These are phyloP conservation scores for Kuraishia cidri DNA, from an alignment of 805 yeast species.

Conservation along the genomic window DNA sequence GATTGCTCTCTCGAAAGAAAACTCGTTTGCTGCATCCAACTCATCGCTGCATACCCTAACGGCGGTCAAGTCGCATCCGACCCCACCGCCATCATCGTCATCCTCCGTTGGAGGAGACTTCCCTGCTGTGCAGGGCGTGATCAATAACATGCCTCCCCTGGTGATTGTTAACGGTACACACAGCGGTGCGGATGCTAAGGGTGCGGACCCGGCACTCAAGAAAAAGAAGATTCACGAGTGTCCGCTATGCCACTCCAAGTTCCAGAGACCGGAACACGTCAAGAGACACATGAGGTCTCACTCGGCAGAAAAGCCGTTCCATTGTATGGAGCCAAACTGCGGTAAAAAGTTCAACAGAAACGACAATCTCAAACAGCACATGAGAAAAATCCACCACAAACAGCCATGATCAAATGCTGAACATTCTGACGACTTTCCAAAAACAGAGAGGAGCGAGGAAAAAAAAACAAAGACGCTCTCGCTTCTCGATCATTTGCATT, in stretches of 20 bases:
- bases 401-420: constrained; percentile 3
- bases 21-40: background rate
- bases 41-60: background rate
- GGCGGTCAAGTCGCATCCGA: background rate
- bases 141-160: too few species aligned
- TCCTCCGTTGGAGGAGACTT: background rate
- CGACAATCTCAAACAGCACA: constrained; percentile 52
- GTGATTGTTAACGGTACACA: too few species aligned
- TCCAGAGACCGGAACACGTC: constrained; percentile 69
- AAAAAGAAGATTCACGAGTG: constrained; percentile 55
- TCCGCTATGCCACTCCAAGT: constrained; percentile 51
- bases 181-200: background rate
- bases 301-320: constrained; percentile 48
- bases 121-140: too few species aligned
- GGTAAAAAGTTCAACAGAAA: constrained; percentile 50
- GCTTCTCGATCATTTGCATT: background rate
- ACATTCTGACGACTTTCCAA: too few species aligned
- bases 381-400: constrained; percentile 48
- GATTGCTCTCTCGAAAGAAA: constrained; percentile 29
- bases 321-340: constrained; percentile 41
- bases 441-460: too few species aligned
- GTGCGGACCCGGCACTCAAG: constrained; percentile 5
- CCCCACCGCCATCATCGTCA: background rate
- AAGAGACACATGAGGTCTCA: constrained; percentile 54
- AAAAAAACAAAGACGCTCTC: too few species aligned